A percentile compares a stretch with the other conserved stretches of the same genome.
phyloP scores from a whole-genome alignment of 768 basidiomycete genomes.

The Cyathus striatus region DNA sequence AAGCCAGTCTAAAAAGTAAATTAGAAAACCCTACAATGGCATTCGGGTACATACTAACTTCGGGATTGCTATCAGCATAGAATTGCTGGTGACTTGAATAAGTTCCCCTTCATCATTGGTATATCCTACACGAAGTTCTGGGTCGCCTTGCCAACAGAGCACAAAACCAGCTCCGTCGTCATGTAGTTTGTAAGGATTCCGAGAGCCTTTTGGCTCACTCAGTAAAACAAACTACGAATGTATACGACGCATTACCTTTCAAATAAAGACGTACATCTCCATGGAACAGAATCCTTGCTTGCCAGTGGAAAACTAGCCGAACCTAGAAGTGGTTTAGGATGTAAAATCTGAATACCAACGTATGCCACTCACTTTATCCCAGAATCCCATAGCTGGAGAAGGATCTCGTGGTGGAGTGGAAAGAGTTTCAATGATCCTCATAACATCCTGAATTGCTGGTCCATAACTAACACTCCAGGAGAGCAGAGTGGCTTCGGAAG shows the following conservation, averaged over 20 bases:
- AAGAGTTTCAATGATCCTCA: slow-evolving; percentile 77
- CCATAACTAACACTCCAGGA: slow-evolving; percentile 89
- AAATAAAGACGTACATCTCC: slow-evolving; percentile 75
- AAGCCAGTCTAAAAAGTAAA: too few species aligned
- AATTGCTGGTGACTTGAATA: slow-evolving; percentile 76
- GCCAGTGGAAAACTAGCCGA: slow-evolving; percentile 83
- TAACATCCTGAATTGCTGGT: slow-evolving; percentile 82
- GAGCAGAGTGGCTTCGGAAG: slow-evolving; percentile 62
- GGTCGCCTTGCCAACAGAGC: slow-evolving; percentile 75
- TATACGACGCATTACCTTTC: slow-evolving; percentile 57
- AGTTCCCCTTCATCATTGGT: slow-evolving; percentile 71
- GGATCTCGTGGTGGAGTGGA: slow-evolving; percentile 74
- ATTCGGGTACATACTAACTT: slow-evolving; percentile 45
- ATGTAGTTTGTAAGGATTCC: slow-evolving; percentile 69
- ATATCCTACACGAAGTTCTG: slow-evolving; percentile 64
- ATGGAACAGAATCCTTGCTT: slow-evolving; percentile 56
- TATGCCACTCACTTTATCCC: slow-evolving; percentile 74
- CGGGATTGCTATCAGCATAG: slow-evolving; percentile 81
- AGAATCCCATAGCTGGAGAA: slow-evolving; percentile 84
- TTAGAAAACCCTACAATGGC: too few species aligned
- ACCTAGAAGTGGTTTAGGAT: slow-evolving; percentile 34
- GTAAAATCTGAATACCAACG: neutral
- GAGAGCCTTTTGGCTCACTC: slow-evolving; percentile 49
- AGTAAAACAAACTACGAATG: neutral
- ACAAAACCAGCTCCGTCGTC: slow-evolving; percentile 84